phyloP scores from a whole-genome alignment of 768 basidiomycete species.

The Trametes villosa region DNA sequence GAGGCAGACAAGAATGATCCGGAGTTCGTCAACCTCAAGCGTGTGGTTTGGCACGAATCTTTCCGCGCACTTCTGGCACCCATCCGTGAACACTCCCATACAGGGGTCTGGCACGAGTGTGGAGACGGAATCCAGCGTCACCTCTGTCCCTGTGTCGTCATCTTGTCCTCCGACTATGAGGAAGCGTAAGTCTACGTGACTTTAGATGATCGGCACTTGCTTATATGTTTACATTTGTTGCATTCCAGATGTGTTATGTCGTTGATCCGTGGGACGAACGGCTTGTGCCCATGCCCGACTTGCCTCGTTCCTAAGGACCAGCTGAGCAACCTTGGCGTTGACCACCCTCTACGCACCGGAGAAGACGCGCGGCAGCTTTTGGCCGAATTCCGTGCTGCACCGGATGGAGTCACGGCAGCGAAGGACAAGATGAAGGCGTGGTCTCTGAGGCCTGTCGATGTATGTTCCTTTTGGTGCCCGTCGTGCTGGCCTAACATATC shows the following conservation, averaged over 20 bases:
- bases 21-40: constrained; percentile 25
- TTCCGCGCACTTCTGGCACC: constrained; percentile 22
- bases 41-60: constrained; percentile 29
- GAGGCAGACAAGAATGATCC: constrained; percentile 10
- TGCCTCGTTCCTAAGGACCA: neutral
- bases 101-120: constrained; percentile 16
- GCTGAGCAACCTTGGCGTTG: neutral
- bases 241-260: constrained; percentile 14
- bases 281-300: constrained; percentile 4
- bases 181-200: constrained; percentile 35
- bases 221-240: neutral
- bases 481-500: neutral
- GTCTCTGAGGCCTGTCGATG: neutral
- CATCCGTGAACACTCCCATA: constrained; percentile 9
- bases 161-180: constrained; percentile 35
- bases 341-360: neutral
- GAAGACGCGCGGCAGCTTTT: neutral
- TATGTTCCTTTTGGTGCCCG: neutral
- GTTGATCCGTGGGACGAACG: constrained; percentile 6
- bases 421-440: neutral
- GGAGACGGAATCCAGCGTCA: neutral
- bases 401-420: neutral
- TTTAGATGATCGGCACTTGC: constrained; percentile 13
- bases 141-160: constrained; percentile 29
- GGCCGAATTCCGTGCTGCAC: neutral